Conservation (phyloP, 805 yeast species). For the Ogataea minuta region DNA sequence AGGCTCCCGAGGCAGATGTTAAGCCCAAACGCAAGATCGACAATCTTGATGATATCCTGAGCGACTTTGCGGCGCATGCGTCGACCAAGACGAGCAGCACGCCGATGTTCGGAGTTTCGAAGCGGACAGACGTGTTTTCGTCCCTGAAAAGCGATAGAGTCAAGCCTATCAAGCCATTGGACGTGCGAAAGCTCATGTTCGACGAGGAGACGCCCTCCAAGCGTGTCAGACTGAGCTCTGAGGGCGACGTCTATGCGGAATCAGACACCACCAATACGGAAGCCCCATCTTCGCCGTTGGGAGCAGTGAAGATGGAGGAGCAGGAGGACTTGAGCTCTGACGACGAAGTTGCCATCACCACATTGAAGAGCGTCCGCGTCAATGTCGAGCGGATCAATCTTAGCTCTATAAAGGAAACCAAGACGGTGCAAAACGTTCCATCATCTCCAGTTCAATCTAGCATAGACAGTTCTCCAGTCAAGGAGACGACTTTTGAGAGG, state of each 20-base stretch:
- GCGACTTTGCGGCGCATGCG: constrained; percentile 44
- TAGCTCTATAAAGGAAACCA: constrained; percentile 28
- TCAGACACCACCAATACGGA: constrained; percentile 10
- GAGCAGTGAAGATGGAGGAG: constrained; percentile 8
- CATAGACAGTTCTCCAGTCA: constrained; percentile 2
- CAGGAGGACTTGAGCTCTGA: constrained; percentile 42
- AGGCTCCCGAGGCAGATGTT: constrained; percentile 30
- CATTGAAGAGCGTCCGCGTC: constrained; percentile 17
- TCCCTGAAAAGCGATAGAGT: constrained; percentile 24
- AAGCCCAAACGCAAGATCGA: constrained; percentile 41
- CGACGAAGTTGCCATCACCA: constrained; percentile 58
- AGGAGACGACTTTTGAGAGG: constrained; percentile 28
- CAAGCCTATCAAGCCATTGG: constrained; percentile 23
- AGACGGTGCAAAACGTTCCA: constrained; percentile 12
- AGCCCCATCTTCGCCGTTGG: constrained; percentile 35
- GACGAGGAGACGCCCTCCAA: constrained; percentile 25
- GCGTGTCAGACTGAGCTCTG: constrained; percentile 24
- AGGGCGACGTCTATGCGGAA: constrained; percentile 24
- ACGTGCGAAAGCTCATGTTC: constrained; percentile 20
- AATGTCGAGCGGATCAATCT: constrained; percentile 41
- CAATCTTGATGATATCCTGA: constrained; percentile 66
- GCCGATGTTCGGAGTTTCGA: constrained; percentile 20
- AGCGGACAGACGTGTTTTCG: constrained; percentile 30
- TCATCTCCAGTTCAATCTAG: constrained; percentile 27
- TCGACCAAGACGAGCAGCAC: constrained; percentile 20